A percentile compares a stretch with the other conserved stretches of the same genome.
Conservation (phyloP, 2,329 filamentous ascomycete species). For the Hymenoscyphus fructigenus region DNA sequence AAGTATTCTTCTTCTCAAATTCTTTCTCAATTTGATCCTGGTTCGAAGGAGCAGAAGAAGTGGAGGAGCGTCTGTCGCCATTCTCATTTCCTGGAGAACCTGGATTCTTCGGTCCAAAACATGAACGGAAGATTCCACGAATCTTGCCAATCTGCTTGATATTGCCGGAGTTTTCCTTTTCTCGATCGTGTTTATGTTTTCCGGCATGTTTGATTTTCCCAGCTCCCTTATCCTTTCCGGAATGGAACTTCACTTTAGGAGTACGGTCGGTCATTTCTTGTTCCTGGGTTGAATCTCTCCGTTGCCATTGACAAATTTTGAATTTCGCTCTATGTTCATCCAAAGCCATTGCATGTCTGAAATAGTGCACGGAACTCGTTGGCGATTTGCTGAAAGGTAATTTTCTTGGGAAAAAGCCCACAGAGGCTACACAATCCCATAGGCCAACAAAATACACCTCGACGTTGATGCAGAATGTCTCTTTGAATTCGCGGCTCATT, state of each 20-base stretch:
- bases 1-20: slow-evolving; percentile 19
- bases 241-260: slow-evolving; percentile 12
- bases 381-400: slow-evolving; percentile 41
- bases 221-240: background rate
- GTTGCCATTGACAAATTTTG: slow-evolving; percentile 41
- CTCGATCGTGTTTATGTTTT: background rate
- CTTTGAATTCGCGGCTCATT: slow-evolving; percentile 44
- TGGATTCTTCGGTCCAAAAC: slow-evolving; percentile 11
- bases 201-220: background rate
- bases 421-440: slow-evolving; percentile 43
- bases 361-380: slow-evolving; percentile 39
- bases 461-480: slow-evolving; percentile 45
- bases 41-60: slow-evolving; percentile 9
- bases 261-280: background rate
- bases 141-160: background rate
- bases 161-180: background rate
- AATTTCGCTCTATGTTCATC: slow-evolving; percentile 46
- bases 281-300: slow-evolving; percentile 30
- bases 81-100: background rate
- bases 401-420: slow-evolving; percentile 42
- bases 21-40: slow-evolving; percentile 24
- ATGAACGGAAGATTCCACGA: slow-evolving; percentile 13
- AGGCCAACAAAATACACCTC: slow-evolving; percentile 45
- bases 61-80: slow-evolving; percentile 8
- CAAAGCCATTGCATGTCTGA: slow-evolving; percentile 46